Evolutionary conservation across 73 alveolate genomes (phyloP).

Genomic region (Blepharisma stoltei): DNA sequence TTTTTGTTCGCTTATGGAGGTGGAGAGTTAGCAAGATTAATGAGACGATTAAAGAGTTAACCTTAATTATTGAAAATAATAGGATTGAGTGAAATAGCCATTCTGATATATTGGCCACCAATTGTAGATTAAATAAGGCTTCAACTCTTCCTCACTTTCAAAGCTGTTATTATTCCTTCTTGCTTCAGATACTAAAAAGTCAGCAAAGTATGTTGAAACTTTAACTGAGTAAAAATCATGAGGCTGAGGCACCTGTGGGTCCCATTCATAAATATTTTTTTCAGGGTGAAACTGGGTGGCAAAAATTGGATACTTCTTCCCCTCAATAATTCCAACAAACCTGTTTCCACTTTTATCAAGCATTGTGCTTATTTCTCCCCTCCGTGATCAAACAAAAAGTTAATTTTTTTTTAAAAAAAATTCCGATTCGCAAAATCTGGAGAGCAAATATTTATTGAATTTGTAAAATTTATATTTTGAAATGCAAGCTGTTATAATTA

Average conservation of each 20-base stretch:
- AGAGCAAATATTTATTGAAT: no score
- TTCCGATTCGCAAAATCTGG: no score
- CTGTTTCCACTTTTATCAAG: conserved; percentile 30
- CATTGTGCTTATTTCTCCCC: conserved; percentile 12
- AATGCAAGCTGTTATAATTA: no score
- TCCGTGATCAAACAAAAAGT: no score
- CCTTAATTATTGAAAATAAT: no score
- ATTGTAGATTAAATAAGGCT: conserved; percentile 1
- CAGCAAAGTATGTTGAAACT: conserved; percentile 28
- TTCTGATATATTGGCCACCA: not conserved
- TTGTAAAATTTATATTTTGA: no score
- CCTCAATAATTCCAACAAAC: conserved; percentile 43
- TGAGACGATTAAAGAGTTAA: no score
- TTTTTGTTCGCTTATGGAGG: no score
- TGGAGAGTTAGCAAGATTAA: no score
- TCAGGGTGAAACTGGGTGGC: conserved; percentile 57
- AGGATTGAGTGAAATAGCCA: not conserved
- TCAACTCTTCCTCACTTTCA: not conserved
- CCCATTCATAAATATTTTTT: conserved; percentile 44
- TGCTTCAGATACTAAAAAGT: conserved; percentile 29
- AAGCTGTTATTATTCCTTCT: conserved; percentile 28
- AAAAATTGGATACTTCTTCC: conserved; percentile 42
- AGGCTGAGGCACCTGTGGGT: conserved; percentile 22
- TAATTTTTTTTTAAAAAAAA: no score
- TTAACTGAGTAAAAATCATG: conserved; percentile 26